These are phyloP conservation scores for Besnoitia besnoiti DNA, from an alignment of 169 alveolate species.

Conservation along the genomic window DNA sequence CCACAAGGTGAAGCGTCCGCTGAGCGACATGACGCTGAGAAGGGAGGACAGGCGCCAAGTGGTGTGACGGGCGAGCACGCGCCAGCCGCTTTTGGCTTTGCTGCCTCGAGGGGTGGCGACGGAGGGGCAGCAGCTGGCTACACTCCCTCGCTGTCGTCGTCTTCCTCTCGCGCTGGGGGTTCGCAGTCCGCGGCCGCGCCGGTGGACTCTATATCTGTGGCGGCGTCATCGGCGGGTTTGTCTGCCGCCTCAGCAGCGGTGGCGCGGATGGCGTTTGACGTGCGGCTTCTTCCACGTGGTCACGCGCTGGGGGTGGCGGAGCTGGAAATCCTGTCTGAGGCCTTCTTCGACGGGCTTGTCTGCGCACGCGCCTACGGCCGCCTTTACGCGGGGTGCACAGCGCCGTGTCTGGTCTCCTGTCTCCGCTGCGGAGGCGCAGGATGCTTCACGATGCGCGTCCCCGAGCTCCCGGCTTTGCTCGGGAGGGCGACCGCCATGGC, in stretches of 20 bases:
- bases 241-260: conserved; percentile 44
- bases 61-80: no score
- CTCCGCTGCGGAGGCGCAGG: conserved; percentile 28
- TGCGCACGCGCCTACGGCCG: conserved; percentile 44
- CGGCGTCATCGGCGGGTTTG: conserved; percentile 8
- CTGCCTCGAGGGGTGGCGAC: no score
- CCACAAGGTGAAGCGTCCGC: not conserved
- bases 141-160: not conserved
- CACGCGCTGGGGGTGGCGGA: conserved; percentile 43
- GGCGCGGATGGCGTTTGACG: conserved; percentile 57
- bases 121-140: no score
- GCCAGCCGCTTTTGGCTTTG: no score
- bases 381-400: not conserved
- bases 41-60: not conserved
- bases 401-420: conserved; percentile 38
- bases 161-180: not conserved
- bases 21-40: no score
- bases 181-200: not conserved
- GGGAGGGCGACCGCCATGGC: not conserved
- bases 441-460: conserved; percentile 6
- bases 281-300: conserved; percentile 62
- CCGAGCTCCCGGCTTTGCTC: conserved; percentile 29
- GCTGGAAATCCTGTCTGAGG: conserved; percentile 43
- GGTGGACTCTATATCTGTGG: not conserved
- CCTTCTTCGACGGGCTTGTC: conserved; percentile 46